Conservation (phyloP, 208 protist genomes). For the Wallacemonas rigidus region DNA sequence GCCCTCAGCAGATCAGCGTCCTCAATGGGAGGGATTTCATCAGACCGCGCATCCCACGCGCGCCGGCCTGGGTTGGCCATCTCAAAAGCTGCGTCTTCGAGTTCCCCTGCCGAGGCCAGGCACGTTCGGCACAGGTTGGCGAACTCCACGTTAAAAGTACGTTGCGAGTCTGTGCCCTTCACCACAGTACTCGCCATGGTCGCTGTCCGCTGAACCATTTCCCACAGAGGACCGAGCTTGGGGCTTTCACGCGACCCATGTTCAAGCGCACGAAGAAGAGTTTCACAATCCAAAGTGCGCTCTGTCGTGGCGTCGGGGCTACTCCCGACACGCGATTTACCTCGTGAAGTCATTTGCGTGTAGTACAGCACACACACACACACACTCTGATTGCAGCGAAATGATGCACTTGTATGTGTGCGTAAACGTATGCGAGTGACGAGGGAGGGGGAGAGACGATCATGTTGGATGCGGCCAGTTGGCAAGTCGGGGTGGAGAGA, state of each 20-base stretch:
- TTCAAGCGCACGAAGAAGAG: not conserved
- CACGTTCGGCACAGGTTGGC: constrained; percentile 68
- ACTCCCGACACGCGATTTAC: not conserved
- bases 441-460: no score
- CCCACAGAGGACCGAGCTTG: constrained; percentile 4
- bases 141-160: constrained; percentile 69
- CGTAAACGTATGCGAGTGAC: no score
- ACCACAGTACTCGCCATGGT: constrained; percentile 45
- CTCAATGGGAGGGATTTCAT: constrained; percentile 43
- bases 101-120: constrained; percentile 44
- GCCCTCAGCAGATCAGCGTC: constrained; percentile 55
- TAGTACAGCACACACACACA: no score
- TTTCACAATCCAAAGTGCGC: not conserved
- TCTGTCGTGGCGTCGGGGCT: not conserved
- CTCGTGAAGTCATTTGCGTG: not conserved
- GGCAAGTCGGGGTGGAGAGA: no score
- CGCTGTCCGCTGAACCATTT: constrained; percentile 10
- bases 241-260: not conserved
- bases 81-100: constrained; percentile 75
- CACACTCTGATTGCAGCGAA: no score
- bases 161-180: constrained; percentile 77
- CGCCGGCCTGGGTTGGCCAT: constrained; percentile 42
- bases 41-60: constrained; percentile 36
- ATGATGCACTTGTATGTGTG: no score
- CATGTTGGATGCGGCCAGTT: no score